A percentile compares a stretch with the other conserved stretches of the same genome.
These are phyloP conservation scores for Bidens hawaiensis DNA, from an alignment of 140 eudicot genomes.

Conservation along the genomic window DNA sequence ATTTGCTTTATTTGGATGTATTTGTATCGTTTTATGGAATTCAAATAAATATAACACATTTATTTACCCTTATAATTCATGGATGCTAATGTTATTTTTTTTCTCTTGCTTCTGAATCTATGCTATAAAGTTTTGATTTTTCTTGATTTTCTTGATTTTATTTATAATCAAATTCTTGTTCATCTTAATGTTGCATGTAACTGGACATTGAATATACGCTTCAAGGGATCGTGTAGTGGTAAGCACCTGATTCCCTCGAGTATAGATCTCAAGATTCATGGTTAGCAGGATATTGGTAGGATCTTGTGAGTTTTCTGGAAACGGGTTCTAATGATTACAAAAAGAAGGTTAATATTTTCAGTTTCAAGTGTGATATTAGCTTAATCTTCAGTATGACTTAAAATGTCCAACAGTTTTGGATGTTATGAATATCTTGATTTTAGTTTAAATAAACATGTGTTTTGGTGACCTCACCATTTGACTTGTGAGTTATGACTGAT, in stretches of 20 bases:
- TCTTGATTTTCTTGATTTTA: neutral
- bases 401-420: neutral
- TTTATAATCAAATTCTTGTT: neutral
- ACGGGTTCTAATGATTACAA: neutral
- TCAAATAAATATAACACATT: slow-evolving; percentile 45
- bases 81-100: slow-evolving; percentile 6
- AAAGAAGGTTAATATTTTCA: neutral
- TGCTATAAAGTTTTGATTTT: neutral
- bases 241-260: neutral
- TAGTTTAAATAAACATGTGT: neutral
- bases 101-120: slow-evolving; percentile 6
- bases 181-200: neutral
- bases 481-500: neutral
- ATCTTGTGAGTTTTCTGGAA: too few species aligned
- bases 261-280: neutral
- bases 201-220: neutral
- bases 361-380: neutral
- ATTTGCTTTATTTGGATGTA: slow-evolving; percentile 38
- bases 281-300: too few species aligned
- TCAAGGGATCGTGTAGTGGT: too few species aligned
- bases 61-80: slow-evolving; percentile 21
- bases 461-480: neutral
- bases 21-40: slow-evolving; percentile 39
- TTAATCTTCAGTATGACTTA: slow-evolving; percentile 2
- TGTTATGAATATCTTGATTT: slow-evolving; percentile 9